A percentile compares a stretch with the other conserved stretches of the same genome.
Evolutionary conservation across 1,139 yeast genomes (phyloP).

Genomic region (Lodderomyces jiufengensis): DNA sequence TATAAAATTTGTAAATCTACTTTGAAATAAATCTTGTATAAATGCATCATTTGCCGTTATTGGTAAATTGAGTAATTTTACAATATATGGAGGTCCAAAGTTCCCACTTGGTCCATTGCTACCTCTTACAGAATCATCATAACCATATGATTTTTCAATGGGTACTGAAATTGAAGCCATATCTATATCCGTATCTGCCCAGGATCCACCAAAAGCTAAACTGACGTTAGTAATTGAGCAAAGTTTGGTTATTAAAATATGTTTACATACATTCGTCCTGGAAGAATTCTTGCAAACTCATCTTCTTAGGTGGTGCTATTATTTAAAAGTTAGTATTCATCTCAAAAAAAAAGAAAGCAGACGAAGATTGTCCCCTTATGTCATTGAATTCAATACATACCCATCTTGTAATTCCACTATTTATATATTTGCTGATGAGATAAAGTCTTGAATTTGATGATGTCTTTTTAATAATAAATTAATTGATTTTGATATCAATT

Average conservation of each 20-base stretch:
- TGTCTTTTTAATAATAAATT: no score
- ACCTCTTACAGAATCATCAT: constrained; percentile 12
- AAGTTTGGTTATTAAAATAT: no score
- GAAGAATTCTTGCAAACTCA: constrained; percentile 52
- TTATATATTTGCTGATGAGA: no score
- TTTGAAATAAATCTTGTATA: constrained; percentile 40
- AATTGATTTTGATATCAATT: no score
- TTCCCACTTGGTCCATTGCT: constrained; percentile 6
- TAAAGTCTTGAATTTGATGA: no score
- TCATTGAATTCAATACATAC: constrained; percentile 4
- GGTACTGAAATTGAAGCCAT: constrained; percentile 63
- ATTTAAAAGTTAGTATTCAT: constrained; percentile 2
- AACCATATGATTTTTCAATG: constrained; percentile 27
- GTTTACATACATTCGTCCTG: constrained; percentile 47
- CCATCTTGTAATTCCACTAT: constrained; percentile 6
- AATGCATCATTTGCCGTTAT: constrained; percentile 35
- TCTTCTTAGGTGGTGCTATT: constrained; percentile 41
- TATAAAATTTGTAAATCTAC: constrained; percentile 38
- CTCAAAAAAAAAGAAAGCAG: no score
- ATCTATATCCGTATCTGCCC: constrained; percentile 80
- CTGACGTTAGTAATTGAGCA: constrained; percentile 3
- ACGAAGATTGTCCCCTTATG: neutral
- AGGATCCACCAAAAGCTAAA: constrained; percentile 53
- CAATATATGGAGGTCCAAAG: constrained; percentile 55
- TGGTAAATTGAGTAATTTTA: constrained; percentile 52